These are phyloP conservation scores for Rosa lucieae DNA, from an alignment of 306 rosid species.

Conservation along the genomic window DNA sequence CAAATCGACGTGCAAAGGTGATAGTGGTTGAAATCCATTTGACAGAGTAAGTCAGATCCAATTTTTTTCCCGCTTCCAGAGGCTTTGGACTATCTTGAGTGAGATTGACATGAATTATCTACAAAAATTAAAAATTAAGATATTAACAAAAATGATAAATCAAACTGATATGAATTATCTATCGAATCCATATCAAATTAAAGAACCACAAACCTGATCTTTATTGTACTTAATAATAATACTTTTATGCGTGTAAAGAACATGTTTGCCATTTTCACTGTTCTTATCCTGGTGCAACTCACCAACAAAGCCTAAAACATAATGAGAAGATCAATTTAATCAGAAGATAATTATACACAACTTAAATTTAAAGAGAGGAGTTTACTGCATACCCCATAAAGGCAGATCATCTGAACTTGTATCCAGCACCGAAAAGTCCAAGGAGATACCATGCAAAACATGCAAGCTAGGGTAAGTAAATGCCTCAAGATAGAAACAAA, in stretches of 20 bases:
- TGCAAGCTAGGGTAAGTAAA: conserved; percentile 38
- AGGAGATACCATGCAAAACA: conserved; percentile 30
- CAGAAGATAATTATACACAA: neutral
- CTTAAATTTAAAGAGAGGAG: conserved; percentile 22
- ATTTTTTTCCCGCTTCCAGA: conserved; percentile 55
- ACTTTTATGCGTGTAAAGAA: conserved; percentile 80
- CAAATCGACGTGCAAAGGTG: conserved; percentile 91
- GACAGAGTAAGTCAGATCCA: conserved; percentile 88
- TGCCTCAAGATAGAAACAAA: conserved; percentile 3
- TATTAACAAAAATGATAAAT: conserved; percentile 24
- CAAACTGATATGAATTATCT: conserved; percentile 3
- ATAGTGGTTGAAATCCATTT: conserved; percentile 76
- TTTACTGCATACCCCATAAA: conserved; percentile 76
- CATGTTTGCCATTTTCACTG: conserved; percentile 76
- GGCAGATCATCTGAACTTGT: conserved; percentile 91
- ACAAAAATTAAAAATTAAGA: conserved; percentile 10
- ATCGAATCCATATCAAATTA: conserved; percentile 17
- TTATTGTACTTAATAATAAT: conserved; percentile 73
- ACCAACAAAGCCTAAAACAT: conserved; percentile 82
- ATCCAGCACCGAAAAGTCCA: conserved; percentile 44
- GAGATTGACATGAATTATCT: conserved; percentile 96
- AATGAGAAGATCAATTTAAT: conserved; percentile 20
- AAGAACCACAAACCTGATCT: conserved; percentile 74
- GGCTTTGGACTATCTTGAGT: conserved; percentile 80
- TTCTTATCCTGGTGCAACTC: conserved; percentile 79